These are phyloP conservation scores for Solanum tarapatanum DNA, from an alignment of 257 asterid species.

Conservation along the genomic window DNA sequence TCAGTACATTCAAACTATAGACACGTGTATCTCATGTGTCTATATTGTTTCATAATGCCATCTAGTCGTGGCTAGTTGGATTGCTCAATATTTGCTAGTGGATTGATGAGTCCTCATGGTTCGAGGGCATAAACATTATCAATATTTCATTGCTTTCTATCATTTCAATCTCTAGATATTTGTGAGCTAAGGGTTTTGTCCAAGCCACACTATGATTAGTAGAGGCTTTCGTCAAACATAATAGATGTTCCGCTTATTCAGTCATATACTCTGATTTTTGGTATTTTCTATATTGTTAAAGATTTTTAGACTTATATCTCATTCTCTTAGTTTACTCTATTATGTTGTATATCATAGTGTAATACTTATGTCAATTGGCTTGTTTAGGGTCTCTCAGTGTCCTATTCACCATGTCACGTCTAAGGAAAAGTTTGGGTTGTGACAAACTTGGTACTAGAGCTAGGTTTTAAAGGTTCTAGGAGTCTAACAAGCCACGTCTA, in stretches of 20 bases:
- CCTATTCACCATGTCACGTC: background rate
- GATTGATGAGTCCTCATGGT: background rate
- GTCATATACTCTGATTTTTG: background rate
- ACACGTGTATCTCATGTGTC: background rate
- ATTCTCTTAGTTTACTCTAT: background rate
- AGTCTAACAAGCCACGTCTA: fast-evolving
- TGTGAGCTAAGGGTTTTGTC: background rate
- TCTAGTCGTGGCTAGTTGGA: background rate
- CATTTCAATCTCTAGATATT: background rate
- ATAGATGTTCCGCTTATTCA: too few relatives aligned
- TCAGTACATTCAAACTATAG: background rate
- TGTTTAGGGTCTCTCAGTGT: background rate
- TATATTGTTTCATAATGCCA: background rate
- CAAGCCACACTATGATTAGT: background rate
- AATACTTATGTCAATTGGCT: background rate
- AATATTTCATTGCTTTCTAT: too few relatives aligned
- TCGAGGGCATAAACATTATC: background rate
- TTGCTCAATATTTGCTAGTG: background rate
- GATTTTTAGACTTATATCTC: background rate
- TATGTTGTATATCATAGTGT: background rate
- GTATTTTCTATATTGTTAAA: background rate
- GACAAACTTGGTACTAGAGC: background rate
- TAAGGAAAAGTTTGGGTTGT: background rate
- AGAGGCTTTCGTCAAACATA: background rate
- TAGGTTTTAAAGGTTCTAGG: background rate